Conservation (phyloP, 192 early-diverging fungal species). For the Coemansia sp. region DNA sequence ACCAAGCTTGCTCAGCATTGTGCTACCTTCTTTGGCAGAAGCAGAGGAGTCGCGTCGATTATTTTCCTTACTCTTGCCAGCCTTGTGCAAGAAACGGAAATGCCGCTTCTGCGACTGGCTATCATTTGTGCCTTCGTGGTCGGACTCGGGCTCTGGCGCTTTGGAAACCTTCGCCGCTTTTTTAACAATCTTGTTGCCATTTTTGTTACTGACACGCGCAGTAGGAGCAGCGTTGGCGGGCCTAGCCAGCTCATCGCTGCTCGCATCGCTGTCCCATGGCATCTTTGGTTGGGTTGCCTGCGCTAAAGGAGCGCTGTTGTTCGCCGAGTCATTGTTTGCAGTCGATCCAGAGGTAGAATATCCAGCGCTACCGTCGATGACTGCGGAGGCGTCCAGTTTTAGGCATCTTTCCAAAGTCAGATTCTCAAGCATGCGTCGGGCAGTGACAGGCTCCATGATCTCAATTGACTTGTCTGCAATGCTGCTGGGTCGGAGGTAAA, state of each 20-base stretch:
- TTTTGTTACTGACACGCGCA: neutral
- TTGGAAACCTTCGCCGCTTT: constrained; percentile 11
- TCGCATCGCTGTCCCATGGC: constrained; percentile 53
- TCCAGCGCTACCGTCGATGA: constrained; percentile 19
- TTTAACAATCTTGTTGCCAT: constrained; percentile 11
- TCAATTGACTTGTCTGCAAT: constrained; percentile 57
- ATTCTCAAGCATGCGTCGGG: constrained; percentile 57
- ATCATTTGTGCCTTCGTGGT: constrained; percentile 19
- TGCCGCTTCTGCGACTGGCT: constrained; percentile 40
- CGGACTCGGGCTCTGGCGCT: constrained; percentile 6
- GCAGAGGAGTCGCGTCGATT: constrained; percentile 24
- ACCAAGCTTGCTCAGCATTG: constrained; percentile 20
- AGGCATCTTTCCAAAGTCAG: constrained; percentile 47
- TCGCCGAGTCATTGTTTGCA: constrained; percentile 21
- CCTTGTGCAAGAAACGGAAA: constrained; percentile 51
- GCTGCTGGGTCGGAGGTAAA: constrained; percentile 34
- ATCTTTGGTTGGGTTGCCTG: constrained; percentile 16
- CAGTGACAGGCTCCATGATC: constrained; percentile 60
- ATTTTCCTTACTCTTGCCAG: constrained; percentile 41
- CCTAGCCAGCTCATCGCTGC: constrained; percentile 27
- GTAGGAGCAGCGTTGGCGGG: constrained; percentile 11
- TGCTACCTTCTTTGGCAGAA: constrained; percentile 18
- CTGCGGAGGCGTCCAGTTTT: constrained; percentile 13
- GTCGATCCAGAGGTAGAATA: constrained; percentile 44
- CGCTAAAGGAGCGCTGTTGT: neutral